A percentile compares a stretch with the other conserved stretches of the same genome.
These are phyloP conservation scores for Fusarium albosuccineum DNA, from an alignment of 2,329 filamentous ascomycete genomes.

Conservation along the genomic window DNA sequence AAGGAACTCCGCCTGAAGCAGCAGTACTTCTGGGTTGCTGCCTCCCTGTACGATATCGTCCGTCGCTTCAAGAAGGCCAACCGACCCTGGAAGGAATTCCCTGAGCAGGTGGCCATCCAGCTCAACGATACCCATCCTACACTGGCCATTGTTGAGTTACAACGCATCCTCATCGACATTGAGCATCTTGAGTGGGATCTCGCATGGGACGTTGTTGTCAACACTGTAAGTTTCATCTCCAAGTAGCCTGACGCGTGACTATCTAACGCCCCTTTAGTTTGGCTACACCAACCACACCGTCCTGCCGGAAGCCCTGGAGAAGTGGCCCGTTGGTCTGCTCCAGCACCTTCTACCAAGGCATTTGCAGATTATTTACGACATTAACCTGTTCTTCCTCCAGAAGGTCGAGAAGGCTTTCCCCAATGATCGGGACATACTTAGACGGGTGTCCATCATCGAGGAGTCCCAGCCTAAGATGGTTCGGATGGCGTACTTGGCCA, in stretches of 20 bases:
- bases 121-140: constrained; percentile 98
- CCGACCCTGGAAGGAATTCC: constrained; percentile 90
- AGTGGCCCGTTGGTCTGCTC: constrained; percentile 94
- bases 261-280: constrained; percentile 66
- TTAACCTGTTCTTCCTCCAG: constrained; percentile 95
- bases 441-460: constrained; percentile 95
- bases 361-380: constrained; percentile 97
- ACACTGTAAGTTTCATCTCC: constrained; percentile 64
- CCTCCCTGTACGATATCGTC: constrained; percentile 95
- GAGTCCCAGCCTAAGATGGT: constrained; percentile 98
- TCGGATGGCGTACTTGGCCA: constrained; percentile 94
- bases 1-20: constrained; percentile 99
- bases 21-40: constrained; percentile 99
- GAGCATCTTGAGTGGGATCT: constrained; percentile 95
- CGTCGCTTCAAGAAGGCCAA: constrained; percentile 98
- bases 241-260: neutral
- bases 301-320: constrained; percentile 95
- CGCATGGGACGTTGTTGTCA: constrained; percentile 85
- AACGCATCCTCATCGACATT: constrained; percentile 89
- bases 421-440: constrained; percentile 86
- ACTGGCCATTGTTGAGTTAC: constrained; percentile 93
- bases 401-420: constrained; percentile 91
- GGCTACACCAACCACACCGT: constrained; percentile 99
- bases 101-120: constrained; percentile 96
- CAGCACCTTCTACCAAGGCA: constrained; percentile 95